Evolutionary conservation across 257 asterid genomes (phyloP), one percentile per base, ranked within the genome.

Genomic region (Gardenia jasminoides): DNA sequence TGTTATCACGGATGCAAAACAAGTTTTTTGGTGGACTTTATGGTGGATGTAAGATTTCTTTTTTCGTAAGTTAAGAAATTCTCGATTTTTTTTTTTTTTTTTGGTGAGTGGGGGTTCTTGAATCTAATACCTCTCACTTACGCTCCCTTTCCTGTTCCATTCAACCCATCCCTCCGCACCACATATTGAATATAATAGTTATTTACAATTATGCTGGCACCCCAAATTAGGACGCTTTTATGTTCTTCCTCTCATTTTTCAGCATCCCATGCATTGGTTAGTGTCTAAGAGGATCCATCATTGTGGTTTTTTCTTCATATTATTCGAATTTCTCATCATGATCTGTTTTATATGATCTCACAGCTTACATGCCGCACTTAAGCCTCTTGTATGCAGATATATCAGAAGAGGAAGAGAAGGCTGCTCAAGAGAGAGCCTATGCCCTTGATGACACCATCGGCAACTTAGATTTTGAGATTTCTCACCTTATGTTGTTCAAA

Each of bases 331-430:
- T 56, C 67, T 12, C 43, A 16, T 48, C n/a, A 50, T 56, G 47
- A 73, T 44, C 22, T 73, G 62, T 56, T 26, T 54, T 80, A 43
- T 76, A 28, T 61, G 56, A 22, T 61, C 54, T 68, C 83, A 83
- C 90, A 96, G 99, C 97, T 61, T 96, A 92, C 82, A 93, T 96
- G 99, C 98, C 99, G 15, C 99, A 96, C 85, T 78, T 96, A 86
- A 96, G 98, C 92, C 87, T 96, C 74, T 88, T 96, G 9, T 93
- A 96, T 48, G 97, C 88, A 13, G 97, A 93, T 52, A 79, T 91
- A 69, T 81, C 91, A 0, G 98, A 89, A 0, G 96, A 92, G 72
- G 92, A 87, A 85, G 92, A 93, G 91, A 89, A 85, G 86, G 77
- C 80, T 6, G 98, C 97, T 79, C 89, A 80, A 84, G 94, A 85